A percentile compares a stretch with the other conserved stretches of the same genome.
These are phyloP conservation scores for Colletotrichum sojae DNA, from an alignment of 2,329 filamentous ascomycete species.

Conservation along the genomic window DNA sequence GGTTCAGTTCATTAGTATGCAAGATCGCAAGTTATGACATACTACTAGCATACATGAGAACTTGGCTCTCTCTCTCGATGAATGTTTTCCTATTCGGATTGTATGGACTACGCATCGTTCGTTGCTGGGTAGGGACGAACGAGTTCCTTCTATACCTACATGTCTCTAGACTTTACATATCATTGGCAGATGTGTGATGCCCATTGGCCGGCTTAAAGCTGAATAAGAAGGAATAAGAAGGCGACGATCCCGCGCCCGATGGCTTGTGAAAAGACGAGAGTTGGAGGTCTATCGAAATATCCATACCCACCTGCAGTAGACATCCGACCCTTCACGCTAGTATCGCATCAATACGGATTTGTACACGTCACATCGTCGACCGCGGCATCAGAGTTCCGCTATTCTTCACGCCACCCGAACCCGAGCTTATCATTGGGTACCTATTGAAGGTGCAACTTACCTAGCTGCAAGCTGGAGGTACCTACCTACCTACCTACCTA, in stretches of 20 bases:
- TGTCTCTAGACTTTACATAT: not conserved
- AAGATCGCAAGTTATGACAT: too few relatives aligned
- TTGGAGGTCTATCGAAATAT: slow-evolving; percentile 16
- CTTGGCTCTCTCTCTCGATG: slow-evolving; percentile 1
- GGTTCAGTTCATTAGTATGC: too few relatives aligned
- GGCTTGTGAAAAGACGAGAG: not conserved
- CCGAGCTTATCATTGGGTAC: too few relatives aligned
- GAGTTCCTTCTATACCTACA: slow-evolving; percentile 9
- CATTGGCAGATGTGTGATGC: not conserved
- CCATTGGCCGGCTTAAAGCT: slow-evolving; percentile 2
- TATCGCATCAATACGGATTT: slow-evolving; percentile 12
- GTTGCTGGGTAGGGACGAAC: slow-evolving; percentile 25
- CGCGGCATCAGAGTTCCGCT: slow-evolving; percentile 15
- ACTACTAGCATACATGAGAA: too few relatives aligned
- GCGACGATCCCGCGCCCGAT: slow-evolving; percentile 8
- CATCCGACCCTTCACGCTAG: slow-evolving; percentile 5
- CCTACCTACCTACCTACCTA: too few relatives aligned
- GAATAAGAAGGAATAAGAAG: slow-evolving; percentile 35
- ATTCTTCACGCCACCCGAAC: slow-evolving; percentile 4
- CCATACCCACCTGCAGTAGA: not conserved
- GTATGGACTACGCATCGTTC: not conserved
- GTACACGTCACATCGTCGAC: not conserved
- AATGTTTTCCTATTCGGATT: slow-evolving; percentile 5
- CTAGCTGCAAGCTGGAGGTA: too few relatives aligned
- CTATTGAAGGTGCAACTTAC: not conserved